Percentiles rank a stretch among this genome's conserved stretches.
These are phyloP conservation scores for Fibroporia radiculosa DNA, from an alignment of 768 basidiomycete genomes.

Conservation along the genomic window DNA sequence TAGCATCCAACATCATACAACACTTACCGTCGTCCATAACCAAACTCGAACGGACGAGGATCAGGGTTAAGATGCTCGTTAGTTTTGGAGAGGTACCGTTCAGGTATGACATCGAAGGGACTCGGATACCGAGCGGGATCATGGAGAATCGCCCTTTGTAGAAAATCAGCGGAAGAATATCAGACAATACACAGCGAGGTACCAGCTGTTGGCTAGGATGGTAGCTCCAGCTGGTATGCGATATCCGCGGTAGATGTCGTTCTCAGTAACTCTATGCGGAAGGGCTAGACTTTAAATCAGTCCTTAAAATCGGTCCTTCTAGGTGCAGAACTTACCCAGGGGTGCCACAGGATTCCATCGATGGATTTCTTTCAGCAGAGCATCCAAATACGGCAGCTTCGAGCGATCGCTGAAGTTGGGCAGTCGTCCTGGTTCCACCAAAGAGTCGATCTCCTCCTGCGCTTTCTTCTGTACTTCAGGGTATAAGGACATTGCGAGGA, in stretches of 20 bases:
- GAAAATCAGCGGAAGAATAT: neutral
- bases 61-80: neutral
- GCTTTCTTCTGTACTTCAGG: constrained; percentile 23
- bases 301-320: neutral
- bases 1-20: neutral
- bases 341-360: constrained; percentile 18
- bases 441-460: constrained; percentile 23
- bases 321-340: neutral
- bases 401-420: constrained; percentile 18
- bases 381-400: constrained; percentile 19
- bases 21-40: constrained; percentile 11
- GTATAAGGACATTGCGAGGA: constrained; percentile 24
- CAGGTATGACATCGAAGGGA: constrained; percentile 4
- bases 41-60: constrained; percentile 7
- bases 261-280: constrained; percentile 6
- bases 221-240: constrained; percentile 3
- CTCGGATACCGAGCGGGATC: constrained; percentile 9
- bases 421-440: constrained; percentile 20
- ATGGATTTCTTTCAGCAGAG: constrained; percentile 18
- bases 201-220: constrained; percentile 10
- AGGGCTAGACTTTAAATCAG: constrained; percentile 12
- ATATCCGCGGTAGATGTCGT: constrained; percentile 5
- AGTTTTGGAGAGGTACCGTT: constrained; percentile 2
- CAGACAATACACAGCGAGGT: neutral
- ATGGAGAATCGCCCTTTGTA: constrained; percentile 9